Evolutionary conservation across 345 rosid species (phyloP).

Genomic region (Trapa bicornis): DNA sequence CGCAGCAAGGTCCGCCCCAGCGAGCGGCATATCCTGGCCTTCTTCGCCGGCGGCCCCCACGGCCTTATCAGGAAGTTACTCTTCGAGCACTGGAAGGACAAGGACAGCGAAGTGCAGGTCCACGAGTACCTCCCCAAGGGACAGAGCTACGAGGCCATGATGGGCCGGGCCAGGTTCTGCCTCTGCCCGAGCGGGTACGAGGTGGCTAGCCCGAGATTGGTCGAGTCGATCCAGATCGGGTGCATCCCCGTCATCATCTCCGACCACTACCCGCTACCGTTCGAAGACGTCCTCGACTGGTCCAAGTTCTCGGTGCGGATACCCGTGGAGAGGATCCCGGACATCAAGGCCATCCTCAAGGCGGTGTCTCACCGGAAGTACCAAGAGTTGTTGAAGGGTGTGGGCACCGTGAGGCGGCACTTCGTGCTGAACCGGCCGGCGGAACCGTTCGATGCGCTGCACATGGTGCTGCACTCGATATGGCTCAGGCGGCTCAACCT

Average conservation of each 20-base stretch:
- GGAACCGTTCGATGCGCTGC: conserved; percentile 34
- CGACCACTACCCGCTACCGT: conserved; percentile 29
- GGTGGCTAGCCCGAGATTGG: conserved; percentile 44
- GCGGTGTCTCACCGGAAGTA: conserved; percentile 17
- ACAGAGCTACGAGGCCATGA: conserved; percentile 21
- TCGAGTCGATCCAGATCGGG: conserved; percentile 29
- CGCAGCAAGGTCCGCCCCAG: conserved; percentile 5
- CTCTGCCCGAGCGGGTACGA: conserved; percentile 47
- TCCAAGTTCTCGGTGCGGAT: conserved; percentile 30
- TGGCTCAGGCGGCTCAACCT: conserved; percentile 46
- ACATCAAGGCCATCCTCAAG: conserved; percentile 27
- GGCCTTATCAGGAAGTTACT: conserved; percentile 25
- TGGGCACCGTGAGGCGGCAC: conserved; percentile 25
- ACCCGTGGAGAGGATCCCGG: conserved; percentile 25
- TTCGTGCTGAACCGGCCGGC: conserved; percentile 36
- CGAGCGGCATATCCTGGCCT: conserved; percentile 29
- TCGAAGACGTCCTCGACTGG: conserved; percentile 40
- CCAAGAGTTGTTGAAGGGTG: conserved; percentile 24
- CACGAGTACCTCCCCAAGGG: conserved; percentile 23
- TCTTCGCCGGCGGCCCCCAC: conserved; percentile 38
- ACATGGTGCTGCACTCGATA: conserved; percentile 40
- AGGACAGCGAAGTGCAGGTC: conserved; percentile 32
- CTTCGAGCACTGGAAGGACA: conserved; percentile 29
- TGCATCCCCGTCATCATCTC: conserved; percentile 44
- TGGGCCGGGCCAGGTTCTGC: conserved; percentile 35